These are phyloP conservation scores for Fusarium sp. DNA, from an alignment of 2,329 filamentous ascomycete genomes.

Conservation along the genomic window DNA sequence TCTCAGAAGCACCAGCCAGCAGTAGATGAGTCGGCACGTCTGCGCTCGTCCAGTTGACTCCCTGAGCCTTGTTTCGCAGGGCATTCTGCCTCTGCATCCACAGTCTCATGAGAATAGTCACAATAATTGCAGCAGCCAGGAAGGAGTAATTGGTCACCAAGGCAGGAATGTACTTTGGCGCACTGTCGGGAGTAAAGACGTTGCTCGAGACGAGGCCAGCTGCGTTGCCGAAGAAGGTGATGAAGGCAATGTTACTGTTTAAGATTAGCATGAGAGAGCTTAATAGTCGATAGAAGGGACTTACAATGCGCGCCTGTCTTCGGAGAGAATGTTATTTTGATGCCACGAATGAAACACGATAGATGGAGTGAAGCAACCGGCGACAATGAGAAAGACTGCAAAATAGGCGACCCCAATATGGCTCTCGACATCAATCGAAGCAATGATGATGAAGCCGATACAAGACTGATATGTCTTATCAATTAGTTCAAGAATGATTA, in stretches of 20 bases:
- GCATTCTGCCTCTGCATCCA: neutral
- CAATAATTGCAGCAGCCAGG: neutral
- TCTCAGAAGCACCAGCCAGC: neutral
- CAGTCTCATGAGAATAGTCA: neutral
- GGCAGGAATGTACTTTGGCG: neutral
- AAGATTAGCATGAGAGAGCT: too few species aligned
- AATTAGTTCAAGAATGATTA: too few species aligned
- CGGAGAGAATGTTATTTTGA: neutral
- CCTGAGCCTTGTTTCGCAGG: neutral
- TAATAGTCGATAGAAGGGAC: too few species aligned
- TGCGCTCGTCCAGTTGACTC: neutral
- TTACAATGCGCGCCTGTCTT: neutral
- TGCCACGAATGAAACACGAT: neutral
- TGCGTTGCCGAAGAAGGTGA: neutral
- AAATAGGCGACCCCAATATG: neutral
- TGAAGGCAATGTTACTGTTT: slow-evolving; percentile 2
- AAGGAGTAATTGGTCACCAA: neutral
- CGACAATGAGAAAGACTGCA: neutral
- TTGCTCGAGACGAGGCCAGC: slow-evolving; percentile 4
- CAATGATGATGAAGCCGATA: neutral
- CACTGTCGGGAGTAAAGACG: neutral
- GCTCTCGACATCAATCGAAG: neutral
- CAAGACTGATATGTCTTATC: too few species aligned
- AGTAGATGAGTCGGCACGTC: neutral
- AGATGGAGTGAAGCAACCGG: neutral